Evolutionary conservation across 805 yeast genomes (phyloP).

Genomic region (Wickerhamomyces bovis): DNA sequence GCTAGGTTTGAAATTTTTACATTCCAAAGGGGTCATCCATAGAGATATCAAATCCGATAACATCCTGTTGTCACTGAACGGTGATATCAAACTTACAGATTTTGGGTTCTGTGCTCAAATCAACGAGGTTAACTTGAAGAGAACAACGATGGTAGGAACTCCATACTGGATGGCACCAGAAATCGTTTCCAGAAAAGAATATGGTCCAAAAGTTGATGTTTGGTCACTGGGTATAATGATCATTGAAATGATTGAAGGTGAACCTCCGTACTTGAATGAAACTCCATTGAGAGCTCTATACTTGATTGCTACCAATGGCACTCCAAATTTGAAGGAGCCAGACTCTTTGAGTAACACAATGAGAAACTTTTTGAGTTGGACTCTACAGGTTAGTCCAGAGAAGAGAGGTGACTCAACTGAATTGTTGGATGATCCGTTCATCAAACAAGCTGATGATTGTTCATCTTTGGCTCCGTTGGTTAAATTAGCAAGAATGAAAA

Average conservation of each 20-base stretch:
- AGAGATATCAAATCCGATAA: conserved; percentile 96
- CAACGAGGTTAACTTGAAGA: conserved; percentile 71
- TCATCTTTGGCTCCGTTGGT: conserved; percentile 66
- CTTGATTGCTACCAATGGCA: conserved; percentile 93
- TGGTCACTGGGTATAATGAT: conserved; percentile 99
- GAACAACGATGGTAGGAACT: conserved; percentile 98
- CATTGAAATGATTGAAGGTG: conserved; percentile 98
- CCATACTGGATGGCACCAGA: conserved; percentile 99
- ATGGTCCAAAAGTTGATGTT: conserved; percentile 94
- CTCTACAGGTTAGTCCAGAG: conserved; percentile 79
- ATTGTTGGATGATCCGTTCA: conserved; percentile 61
- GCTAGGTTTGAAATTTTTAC: conserved; percentile 80
- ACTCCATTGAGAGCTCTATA: conserved; percentile 92
- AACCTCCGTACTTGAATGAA: conserved; percentile 96
- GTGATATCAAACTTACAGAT: conserved; percentile 91
- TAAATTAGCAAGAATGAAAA: conserved; percentile 65
- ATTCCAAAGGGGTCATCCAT: conserved; percentile 88
- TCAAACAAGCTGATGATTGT: conserved; percentile 55
- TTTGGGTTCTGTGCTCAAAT: conserved; percentile 95
- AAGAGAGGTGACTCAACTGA: conserved; percentile 75
- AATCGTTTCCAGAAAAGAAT: conserved; percentile 89
- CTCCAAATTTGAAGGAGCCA: conserved; percentile 88
- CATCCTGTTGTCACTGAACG: conserved; percentile 72
- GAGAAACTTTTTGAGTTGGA: conserved; percentile 65
- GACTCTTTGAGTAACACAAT: conserved; percentile 65